phyloP scores from a whole-genome alignment of 2,329 filamentous ascomycete species.

The Fusarium sp. region DNA sequence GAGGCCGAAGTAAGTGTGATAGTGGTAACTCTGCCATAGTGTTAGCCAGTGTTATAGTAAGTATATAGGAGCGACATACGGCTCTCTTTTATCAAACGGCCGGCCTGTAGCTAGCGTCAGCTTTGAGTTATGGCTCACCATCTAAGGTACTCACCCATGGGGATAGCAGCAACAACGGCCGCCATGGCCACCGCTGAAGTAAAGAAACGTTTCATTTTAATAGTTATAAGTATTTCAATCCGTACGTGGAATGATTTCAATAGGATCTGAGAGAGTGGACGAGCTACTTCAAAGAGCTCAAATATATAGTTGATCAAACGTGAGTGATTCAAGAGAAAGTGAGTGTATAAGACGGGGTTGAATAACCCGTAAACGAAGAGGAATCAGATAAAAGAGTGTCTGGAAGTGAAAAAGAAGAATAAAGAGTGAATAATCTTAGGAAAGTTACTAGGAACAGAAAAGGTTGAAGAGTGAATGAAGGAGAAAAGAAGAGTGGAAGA shows the following conservation, averaged over 20 bases:
- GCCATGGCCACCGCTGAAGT: conserved; percentile 43
- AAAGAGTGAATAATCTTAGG: conserved; percentile 29
- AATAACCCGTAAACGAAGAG: conserved; percentile 27
- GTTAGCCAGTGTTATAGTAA: neutral
- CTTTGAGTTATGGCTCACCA: neutral
- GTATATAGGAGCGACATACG: conserved; percentile 17
- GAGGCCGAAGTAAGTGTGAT: conserved; percentile 31
- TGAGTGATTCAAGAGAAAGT: conserved; percentile 18
- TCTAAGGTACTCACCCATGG: conserved; percentile 39
- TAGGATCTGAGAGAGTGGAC: conserved; percentile 22
- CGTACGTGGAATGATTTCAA: neutral
- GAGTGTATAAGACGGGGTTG: conserved; percentile 19
- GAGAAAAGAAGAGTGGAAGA: neutral
- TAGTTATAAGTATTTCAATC: conserved; percentile 6
- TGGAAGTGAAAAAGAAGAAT: conserved; percentile 17
- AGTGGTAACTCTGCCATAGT: conserved; percentile 20
- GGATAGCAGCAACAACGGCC: conserved; percentile 36
- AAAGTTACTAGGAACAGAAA: conserved; percentile 9
- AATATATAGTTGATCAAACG: conserved; percentile 14
- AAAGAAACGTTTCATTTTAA: conserved; percentile 41
- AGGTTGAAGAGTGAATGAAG: conserved; percentile 23
- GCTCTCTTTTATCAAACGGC: conserved; percentile 27
- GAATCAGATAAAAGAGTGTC: conserved; percentile 30
- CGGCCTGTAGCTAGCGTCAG: conserved; percentile 20
- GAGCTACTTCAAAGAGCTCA: conserved; percentile 25